A percentile compares a stretch with the other conserved stretches of the same genome.
Evolutionary conservation across 2,329 filamentous ascomycete genomes (phyloP).

Genomic region (Grosmannia huntii): DNA sequence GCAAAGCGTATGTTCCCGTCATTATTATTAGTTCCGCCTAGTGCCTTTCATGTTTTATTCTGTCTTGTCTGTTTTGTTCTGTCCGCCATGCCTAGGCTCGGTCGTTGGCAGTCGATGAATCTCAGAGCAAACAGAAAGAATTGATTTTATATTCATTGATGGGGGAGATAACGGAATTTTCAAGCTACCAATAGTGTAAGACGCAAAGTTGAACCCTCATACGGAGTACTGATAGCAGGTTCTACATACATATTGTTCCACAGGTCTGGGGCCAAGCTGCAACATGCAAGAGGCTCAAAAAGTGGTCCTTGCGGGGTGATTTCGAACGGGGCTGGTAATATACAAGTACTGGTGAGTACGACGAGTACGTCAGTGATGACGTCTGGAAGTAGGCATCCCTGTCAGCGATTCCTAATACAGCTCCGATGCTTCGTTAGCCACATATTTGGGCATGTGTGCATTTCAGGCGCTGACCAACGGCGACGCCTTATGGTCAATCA

Average conservation of each 20-base stretch:
- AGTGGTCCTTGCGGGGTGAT: neutral
- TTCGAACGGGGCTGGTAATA: neutral
- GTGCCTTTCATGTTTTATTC: neutral
- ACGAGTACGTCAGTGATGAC: neutral
- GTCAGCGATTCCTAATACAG: neutral
- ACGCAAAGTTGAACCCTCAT: too few relatives aligned
- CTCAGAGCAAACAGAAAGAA: neutral
- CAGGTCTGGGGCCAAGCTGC: neutral
- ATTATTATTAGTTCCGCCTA: neutral
- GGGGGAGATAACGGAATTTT: neutral
- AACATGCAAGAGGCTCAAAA: neutral
- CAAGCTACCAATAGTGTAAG: too few relatives aligned
- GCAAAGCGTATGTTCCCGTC: neutral
- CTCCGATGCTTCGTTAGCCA: neutral
- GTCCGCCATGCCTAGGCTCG: neutral
- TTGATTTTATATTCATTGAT: neutral
- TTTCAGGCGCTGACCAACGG: neutral
- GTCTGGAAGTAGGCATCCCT: neutral
- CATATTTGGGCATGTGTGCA: neutral
- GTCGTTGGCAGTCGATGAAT: neutral
- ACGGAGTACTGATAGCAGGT: too few relatives aligned
- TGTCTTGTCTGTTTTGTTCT: neutral
- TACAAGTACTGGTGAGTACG: neutral
- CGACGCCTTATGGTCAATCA: neutral
- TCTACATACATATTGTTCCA: too few relatives aligned